Percentiles rank a stretch among this genome's conserved stretches.
Conservation (phyloP, 2,329 filamentous ascomycete species). For the Rutstroemia sp. region DNA sequence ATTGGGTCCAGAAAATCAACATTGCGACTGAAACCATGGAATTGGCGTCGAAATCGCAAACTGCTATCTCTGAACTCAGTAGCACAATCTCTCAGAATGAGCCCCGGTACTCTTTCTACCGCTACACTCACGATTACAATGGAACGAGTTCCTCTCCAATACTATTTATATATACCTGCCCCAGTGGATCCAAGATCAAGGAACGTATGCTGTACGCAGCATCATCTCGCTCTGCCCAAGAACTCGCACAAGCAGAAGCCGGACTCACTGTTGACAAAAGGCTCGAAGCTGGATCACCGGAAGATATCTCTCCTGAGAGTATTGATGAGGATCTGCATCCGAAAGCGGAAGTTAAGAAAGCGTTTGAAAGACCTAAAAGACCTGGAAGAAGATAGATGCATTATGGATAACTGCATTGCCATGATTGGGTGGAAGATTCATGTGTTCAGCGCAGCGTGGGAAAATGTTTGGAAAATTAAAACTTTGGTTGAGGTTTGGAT, state of each 20-base stretch:
- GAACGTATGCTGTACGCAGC: conserved; percentile 79
- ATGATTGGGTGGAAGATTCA: background rate
- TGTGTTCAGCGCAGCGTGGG: background rate
- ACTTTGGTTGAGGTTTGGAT: conserved; percentile 5
- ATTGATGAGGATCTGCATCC: conserved; percentile 63
- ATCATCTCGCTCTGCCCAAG: conserved; percentile 59
- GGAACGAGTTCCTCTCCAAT: conserved; percentile 50
- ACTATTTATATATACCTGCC: conserved; percentile 79
- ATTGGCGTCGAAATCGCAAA: conserved; percentile 46
- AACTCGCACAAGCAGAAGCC: conserved; percentile 57
- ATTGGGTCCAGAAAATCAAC: conserved; percentile 57
- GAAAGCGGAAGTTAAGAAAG: conserved; percentile 56
- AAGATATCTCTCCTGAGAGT: conserved; percentile 60
- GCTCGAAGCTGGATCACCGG: conserved; percentile 59
- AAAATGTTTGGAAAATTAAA: background rate
- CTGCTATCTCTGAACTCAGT: conserved; percentile 51
- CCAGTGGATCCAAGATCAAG: conserved; percentile 65
- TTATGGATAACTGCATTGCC: background rate
- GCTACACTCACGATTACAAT: conserved; percentile 51
- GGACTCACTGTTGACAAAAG: conserved; percentile 62
- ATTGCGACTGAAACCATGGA: conserved; percentile 60
- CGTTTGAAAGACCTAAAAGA: conserved; percentile 71
- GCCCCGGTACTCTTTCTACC: conserved; percentile 73
- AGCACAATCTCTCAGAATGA: conserved; percentile 56
- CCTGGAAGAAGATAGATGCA: conserved; percentile 45